Evolutionary conservation across 345 rosid genomes (phyloP).

Genomic region (Murraya paniculata): DNA sequence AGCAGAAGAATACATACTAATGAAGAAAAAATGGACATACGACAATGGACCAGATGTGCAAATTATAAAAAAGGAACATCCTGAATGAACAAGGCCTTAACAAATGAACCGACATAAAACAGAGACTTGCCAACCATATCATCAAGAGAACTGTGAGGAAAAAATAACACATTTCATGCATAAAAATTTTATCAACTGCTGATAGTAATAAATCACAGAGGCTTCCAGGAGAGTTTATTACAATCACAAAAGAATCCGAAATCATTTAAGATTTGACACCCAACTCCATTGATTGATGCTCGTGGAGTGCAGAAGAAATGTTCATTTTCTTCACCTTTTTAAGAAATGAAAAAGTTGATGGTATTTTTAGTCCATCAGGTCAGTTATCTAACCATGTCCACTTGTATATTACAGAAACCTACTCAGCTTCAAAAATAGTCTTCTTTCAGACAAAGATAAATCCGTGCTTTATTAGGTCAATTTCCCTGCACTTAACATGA

Average conservation of each 20-base stretch:
- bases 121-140: background rate
- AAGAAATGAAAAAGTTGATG: background rate
- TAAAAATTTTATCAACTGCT: background rate
- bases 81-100: no score
- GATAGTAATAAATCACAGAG: background rate
- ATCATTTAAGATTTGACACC: background rate
- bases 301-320: background rate
- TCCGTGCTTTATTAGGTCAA: no score
- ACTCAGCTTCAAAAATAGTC: background rate
- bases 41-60: background rate
- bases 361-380: background rate
- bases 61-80: background rate
- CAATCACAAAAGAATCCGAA: background rate
- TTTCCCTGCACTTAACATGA: background rate
- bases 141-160: background rate
- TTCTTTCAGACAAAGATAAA: background rate
- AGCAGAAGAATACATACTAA: background rate
- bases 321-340: background rate
- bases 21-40: background rate
- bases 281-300: background rate
- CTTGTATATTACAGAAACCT: background rate
- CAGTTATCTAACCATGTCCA: background rate
- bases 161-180: background rate
- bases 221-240: background rate
- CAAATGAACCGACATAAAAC: no score